Conservation (phyloP, 768 basidiomycete species). For the Lentinula edodes region DNA sequence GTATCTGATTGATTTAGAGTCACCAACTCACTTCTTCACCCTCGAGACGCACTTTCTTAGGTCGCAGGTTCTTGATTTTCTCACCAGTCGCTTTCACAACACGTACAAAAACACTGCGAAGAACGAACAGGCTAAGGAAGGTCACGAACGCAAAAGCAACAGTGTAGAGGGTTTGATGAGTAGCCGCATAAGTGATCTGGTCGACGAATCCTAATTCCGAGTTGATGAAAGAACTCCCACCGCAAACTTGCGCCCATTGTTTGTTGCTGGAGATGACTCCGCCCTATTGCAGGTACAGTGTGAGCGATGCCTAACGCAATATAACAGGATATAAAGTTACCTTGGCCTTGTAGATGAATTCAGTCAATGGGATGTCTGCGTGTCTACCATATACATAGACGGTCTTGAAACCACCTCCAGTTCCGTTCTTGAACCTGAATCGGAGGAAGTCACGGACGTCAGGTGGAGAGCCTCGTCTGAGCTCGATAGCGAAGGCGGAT, state of each 20-base stretch:
- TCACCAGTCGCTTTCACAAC: constrained; percentile 21
- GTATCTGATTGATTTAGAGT: neutral
- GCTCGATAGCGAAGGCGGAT: constrained; percentile 72
- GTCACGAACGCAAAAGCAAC: constrained; percentile 32
- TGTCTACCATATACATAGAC: constrained; percentile 72
- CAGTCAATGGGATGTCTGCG: constrained; percentile 74
- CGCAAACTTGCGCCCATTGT: constrained; percentile 47
- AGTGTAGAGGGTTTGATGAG: constrained; percentile 27
- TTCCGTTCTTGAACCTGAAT: constrained; percentile 84
- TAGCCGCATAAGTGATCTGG: constrained; percentile 13
- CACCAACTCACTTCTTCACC: neutral
- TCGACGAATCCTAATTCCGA: constrained; percentile 18
- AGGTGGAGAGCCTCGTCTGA: constrained; percentile 68
- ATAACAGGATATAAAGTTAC: constrained; percentile 29
- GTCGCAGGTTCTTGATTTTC: neutral
- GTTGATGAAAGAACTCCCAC: constrained; percentile 17
- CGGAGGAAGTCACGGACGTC: constrained; percentile 79
- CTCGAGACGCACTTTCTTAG: neutral
- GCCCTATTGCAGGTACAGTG: constrained; percentile 22
- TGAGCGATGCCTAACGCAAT: neutral
- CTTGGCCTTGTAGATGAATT: constrained; percentile 81
- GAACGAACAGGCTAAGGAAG: constrained; percentile 31
- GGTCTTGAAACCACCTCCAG: constrained; percentile 53
- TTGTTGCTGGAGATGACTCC: constrained; percentile 51
- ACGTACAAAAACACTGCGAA: constrained; percentile 18